Base-by-base conservation (phyloP, 176 grass and related monocot species). In the Poa pratensis region DNA sequence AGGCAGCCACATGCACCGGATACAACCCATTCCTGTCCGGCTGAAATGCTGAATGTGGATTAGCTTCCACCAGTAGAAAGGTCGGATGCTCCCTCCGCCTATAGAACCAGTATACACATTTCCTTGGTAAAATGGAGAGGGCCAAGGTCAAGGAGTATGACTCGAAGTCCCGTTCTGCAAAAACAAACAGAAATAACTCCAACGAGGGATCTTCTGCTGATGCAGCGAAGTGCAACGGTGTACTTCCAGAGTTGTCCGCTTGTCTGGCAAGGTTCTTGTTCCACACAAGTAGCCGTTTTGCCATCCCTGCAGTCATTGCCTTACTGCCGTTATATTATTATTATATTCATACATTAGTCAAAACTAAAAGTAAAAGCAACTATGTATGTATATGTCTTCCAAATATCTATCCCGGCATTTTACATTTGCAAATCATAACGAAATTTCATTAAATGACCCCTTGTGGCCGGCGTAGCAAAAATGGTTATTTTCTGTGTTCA, bases 1-100 rank as follows among this genome's bases (percentile, higher is more conserved):
- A 23, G 12, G 76, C 54, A 1, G 76, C 76, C 13, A 61, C 54
- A 39, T 78, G 76, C 76, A 78, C 54, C 7, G 76, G 76, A 4
- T 43, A 78, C 55, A 42, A 26, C 35, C 76, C 35, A 3, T 61
- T 7, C 12, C 15, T 61, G n/a, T 78, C 76, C 0, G 55, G 55
- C 55, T 43, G 76, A 18, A 78, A 78, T 23, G 76, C 55, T 10
- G 76, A 43, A 2, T 6, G 2, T 7, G 76, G 76, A 42, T 78
- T 58, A 24, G 54, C 54, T 2, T 26, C 13, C 12, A 61, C 34
- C 0, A 78, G 76, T 42, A 43, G 35, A 23, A 9, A 17, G n/a
- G 42, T 10, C 1, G 76, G 76, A 61, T 61, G 34, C 0, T 61
- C 16, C 54, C 7, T 9, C 19, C 19, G 15, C 52, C 1, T 10